A percentile compares a stretch with the other conserved stretches of the same genome.
Evolutionary conservation across 257 asterid genomes (phyloP).

Genomic region (Prunella vulgaris): DNA sequence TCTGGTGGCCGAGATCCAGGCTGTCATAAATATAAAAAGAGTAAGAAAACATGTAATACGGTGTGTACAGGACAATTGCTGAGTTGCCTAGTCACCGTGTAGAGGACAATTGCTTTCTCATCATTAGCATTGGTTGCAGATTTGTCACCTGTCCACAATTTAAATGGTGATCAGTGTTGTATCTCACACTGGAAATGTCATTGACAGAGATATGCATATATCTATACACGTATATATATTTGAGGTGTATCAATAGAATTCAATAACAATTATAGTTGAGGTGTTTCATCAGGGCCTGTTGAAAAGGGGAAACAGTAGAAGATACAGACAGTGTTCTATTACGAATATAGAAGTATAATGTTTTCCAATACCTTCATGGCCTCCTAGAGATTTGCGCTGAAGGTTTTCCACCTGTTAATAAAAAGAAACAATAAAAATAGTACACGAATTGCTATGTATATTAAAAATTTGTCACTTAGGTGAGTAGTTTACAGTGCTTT

Average conservation of each 20-base stretch:
- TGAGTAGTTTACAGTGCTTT: slow-evolving; percentile 47
- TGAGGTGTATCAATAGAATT: not conserved
- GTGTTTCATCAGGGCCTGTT: not conserved
- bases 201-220: not conserved
- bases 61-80: slow-evolving; percentile 11
- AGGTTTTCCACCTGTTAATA: slow-evolving; percentile 54
- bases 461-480: slow-evolving; percentile 9
- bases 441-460: not conserved
- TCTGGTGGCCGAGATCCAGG: slow-evolving; percentile 57
- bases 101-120: slow-evolving; percentile 84
- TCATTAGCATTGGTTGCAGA: slow-evolving; percentile 38
- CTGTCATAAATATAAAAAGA: slow-evolving; percentile 38
- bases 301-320: not conserved
- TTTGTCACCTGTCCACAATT: slow-evolving; percentile 55
- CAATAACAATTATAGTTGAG: not conserved
- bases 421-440: slow-evolving; percentile 7
- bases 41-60: slow-evolving; percentile 20
- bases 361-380: slow-evolving; percentile 53
- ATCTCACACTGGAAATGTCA: slow-evolving; percentile 5
- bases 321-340: not conserved
- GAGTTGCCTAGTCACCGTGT: slow-evolving; percentile 51
- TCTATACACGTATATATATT: too few relatives aligned
- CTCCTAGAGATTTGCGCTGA: slow-evolving; percentile 41
- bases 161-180: slow-evolving; percentile 18
- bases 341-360: not conserved